Evolutionary conservation across 2,329 filamentous ascomycete species (phyloP), one percentile per base, ranked within the genome.

Genomic region (Penicillium decumbens): DNA sequence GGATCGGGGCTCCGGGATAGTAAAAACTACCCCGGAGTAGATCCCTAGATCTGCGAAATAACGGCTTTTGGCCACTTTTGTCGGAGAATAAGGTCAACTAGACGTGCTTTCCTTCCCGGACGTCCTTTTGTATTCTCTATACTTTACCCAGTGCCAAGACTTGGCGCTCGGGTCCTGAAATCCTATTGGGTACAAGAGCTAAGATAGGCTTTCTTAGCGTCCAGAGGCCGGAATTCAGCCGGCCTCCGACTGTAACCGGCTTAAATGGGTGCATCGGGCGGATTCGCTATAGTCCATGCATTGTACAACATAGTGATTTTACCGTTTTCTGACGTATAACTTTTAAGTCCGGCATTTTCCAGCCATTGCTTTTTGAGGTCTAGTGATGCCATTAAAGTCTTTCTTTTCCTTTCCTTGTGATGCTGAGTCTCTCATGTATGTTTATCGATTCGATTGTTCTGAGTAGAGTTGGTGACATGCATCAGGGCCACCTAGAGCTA

Each of bases 221-320:
- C 54, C 62, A 50, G 62, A 70, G 70, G 69, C 70, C 70, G 70
- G 69, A 71, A 71, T 71, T 61, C 53, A 59, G 53, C 70, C 69
- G 69, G 69, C 69, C 69, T 72, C 66, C 66, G 66, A 47, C 40
- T 59, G 55, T 67, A 66, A 50, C 66, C 66, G 66, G 53, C 54
- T 41, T 23, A 15, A 18, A 28, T 29, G 9, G 30, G 33, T 39
- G 40, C 35, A 29, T 43, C 48, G 47, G 44, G 38, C 48, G 43
- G 43, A 46, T 50, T 46, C 45, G 20, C 33, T 47, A 43, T 29
- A 10, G 23, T 18, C n/a, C 15, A 5, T 12, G 32, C 45, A 15
- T 7, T 37, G 39, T 47, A 30, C 30, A 18, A 42, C 23, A 15
- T 24, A 29, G 41, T 20, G 15, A 18, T 37, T 12, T 20, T 20